Percentiles rank a stretch among this genome's conserved stretches.
These are phyloP conservation scores for Heliamphora pulchella DNA, from an alignment of 179 eudicot genomes.

Conservation along the genomic window DNA sequence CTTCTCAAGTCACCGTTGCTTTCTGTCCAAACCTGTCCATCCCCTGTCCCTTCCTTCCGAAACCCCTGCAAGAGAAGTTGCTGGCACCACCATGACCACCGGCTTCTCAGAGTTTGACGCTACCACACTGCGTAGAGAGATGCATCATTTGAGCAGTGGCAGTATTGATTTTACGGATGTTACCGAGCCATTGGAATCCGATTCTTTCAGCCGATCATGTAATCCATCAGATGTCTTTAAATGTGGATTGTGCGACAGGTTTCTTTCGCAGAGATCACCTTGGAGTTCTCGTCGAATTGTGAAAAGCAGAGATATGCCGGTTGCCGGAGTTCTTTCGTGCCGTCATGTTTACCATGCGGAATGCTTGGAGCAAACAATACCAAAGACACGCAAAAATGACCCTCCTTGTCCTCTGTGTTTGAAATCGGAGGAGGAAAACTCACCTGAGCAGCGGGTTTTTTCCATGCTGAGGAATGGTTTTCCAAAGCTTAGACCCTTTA, in stretches of 20 bases:
- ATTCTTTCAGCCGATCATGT: slow-evolving; percentile 27
- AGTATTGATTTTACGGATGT: slow-evolving; percentile 57
- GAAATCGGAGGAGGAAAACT: slow-evolving; percentile 41
- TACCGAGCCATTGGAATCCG: slow-evolving; percentile 46
- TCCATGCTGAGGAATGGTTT: slow-evolving; percentile 42
- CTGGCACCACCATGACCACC: slow-evolving; percentile 24
- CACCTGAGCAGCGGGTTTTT: slow-evolving; percentile 38
- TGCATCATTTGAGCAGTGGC: slow-evolving; percentile 54
- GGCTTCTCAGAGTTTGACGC: slow-evolving; percentile 39
- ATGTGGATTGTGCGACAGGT: slow-evolving; percentile 79
- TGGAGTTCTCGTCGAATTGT: slow-evolving; percentile 86
- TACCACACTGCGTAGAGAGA: slow-evolving; percentile 43
- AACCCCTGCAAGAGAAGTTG: slow-evolving; percentile 38
- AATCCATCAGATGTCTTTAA: slow-evolving; percentile 32
- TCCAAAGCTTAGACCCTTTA: slow-evolving; percentile 45
- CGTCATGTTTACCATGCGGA: slow-evolving; percentile 92
- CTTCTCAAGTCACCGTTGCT: slow-evolving; percentile 68
- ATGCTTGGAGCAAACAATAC: slow-evolving; percentile 84
- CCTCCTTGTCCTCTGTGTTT: slow-evolving; percentile 87
- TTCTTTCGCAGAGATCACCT: slow-evolving; percentile 88
- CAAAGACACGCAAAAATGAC: slow-evolving; percentile 60
- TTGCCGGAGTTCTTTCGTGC: slow-evolving; percentile 77
- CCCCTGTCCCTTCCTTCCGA: slow-evolving; percentile 64
- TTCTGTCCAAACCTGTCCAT: slow-evolving; percentile 84
- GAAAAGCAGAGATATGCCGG: slow-evolving; percentile 80